phyloP scores from a whole-genome alignment of 208 protist genomes.

The Trypanosoma melophagium region DNA sequence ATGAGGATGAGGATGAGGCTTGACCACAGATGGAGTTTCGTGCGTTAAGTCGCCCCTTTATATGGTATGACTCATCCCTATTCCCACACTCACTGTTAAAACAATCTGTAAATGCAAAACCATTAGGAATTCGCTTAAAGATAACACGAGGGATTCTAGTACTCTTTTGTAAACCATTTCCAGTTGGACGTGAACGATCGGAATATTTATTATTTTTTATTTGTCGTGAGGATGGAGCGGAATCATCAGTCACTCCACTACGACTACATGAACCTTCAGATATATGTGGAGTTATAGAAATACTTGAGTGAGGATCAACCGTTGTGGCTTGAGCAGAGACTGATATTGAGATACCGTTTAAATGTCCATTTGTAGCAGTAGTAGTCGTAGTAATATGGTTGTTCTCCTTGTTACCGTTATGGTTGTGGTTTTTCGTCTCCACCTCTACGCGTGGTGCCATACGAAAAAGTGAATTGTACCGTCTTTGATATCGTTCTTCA shows the following conservation, averaged over 20 bases:
- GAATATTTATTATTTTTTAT: too few relatives aligned
- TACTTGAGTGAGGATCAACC: background rate
- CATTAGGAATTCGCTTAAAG: too few relatives aligned
- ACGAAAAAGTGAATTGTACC: conserved; percentile 20
- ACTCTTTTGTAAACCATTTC: too few relatives aligned
- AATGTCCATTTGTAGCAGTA: background rate
- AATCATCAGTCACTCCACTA: background rate
- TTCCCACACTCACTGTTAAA: too few relatives aligned
- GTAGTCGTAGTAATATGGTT: background rate
- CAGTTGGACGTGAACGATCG: too few relatives aligned
- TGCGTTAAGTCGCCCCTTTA: too few relatives aligned
- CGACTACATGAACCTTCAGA: conserved; percentile 1
- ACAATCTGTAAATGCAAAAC: too few relatives aligned
- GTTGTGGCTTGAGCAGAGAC: background rate
- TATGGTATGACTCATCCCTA: too few relatives aligned
- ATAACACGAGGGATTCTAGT: too few relatives aligned
- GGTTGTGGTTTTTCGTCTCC: background rate
- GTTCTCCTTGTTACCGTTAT: background rate
- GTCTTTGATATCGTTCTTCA: conserved; percentile 7
- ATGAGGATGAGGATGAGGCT: background rate
- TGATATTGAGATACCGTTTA: background rate
- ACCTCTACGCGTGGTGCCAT: background rate
- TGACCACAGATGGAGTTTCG: too few relatives aligned
- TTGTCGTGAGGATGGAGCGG: too few relatives aligned
- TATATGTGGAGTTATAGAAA: background rate